A percentile compares a stretch with the other conserved stretches of the same genome.
These are phyloP conservation scores for Thermothelomyces thermophilus DNA, from an alignment of 2,329 filamentous ascomycete genomes.

Conservation along the genomic window DNA sequence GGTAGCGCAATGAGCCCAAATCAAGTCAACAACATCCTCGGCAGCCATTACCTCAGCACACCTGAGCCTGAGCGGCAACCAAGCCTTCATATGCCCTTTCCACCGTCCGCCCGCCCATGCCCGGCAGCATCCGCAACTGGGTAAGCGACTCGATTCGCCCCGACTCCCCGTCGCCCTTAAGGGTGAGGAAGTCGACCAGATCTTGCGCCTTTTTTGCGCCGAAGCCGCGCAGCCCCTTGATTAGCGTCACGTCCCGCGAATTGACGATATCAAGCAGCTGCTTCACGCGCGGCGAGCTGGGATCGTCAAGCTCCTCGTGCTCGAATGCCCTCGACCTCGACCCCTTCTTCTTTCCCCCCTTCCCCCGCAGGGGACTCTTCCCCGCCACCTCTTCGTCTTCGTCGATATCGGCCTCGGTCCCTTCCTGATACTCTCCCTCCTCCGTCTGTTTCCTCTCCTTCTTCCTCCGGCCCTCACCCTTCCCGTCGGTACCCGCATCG, in stretches of 20 bases:
- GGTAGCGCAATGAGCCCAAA: too few relatives aligned
- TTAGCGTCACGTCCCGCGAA: constrained; percentile 59
- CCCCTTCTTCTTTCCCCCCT: constrained; percentile 7
- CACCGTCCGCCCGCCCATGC: constrained; percentile 50
- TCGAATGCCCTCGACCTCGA: constrained; percentile 7
- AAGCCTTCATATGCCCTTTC: constrained; percentile 51
- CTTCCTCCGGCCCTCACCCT: not conserved
- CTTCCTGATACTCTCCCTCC: constrained; percentile 36
- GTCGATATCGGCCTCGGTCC: constrained; percentile 37
- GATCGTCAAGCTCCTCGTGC: not conserved
- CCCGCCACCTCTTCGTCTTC: constrained; percentile 28
- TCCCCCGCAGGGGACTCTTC: constrained; percentile 17
- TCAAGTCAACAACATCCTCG: too few relatives aligned
- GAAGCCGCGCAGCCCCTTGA: constrained; percentile 62
- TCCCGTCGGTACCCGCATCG: constrained; percentile 1
- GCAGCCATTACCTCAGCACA: too few relatives aligned
- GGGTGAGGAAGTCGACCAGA: constrained; percentile 49
- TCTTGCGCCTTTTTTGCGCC: constrained; percentile 65
- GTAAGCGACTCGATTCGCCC: constrained; percentile 41
- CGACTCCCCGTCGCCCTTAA: constrained; percentile 33
- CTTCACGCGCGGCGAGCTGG: constrained; percentile 45
- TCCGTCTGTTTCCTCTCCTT: constrained; percentile 27
- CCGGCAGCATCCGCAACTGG: constrained; percentile 48
- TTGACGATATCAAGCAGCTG: constrained; percentile 66
- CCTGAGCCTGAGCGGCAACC: constrained; percentile 4